Evolutionary conservation across 2,329 filamentous ascomycete genomes (phyloP).

Genomic region (Talaromyces atroroseus): DNA sequence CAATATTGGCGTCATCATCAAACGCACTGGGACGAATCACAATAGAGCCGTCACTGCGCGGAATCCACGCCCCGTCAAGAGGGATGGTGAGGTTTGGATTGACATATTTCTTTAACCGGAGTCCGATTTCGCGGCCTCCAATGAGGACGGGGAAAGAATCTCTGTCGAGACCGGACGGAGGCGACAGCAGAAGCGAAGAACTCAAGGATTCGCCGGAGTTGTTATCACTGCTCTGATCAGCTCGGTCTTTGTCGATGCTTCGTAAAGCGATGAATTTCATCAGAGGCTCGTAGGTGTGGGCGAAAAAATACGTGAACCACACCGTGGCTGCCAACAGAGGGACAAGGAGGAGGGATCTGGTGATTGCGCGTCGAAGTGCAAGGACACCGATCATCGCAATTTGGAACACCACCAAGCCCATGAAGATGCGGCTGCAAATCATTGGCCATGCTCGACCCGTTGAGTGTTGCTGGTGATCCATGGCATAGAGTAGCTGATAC

Average conservation of each 20-base stretch:
- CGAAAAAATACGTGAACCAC: slow-evolving; percentile 84
- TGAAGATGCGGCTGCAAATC: slow-evolving; percentile 85
- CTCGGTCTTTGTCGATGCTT: slow-evolving; percentile 65
- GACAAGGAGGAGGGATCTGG: slow-evolving; percentile 64
- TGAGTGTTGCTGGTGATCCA: slow-evolving; percentile 90
- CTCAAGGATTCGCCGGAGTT: slow-evolving; percentile 31
- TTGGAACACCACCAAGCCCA: slow-evolving; percentile 85
- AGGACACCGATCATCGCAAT: slow-evolving; percentile 84
- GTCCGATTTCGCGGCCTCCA: slow-evolving; percentile 35
- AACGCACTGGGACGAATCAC: slow-evolving; percentile 4
- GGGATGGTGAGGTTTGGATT: slow-evolving; percentile 43
- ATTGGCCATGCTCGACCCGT: slow-evolving; percentile 94
- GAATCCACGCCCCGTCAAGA: slow-evolving; percentile 42
- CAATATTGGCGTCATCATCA: slow-evolving; percentile 5
- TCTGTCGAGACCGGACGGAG: slow-evolving; percentile 39
- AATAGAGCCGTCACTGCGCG: slow-evolving; percentile 21
- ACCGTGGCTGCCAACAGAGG: slow-evolving; percentile 75
- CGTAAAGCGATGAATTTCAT: slow-evolving; percentile 88
- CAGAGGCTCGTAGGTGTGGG: slow-evolving; percentile 74
- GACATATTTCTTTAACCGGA: slow-evolving; percentile 41
- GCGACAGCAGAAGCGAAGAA: slow-evolving; percentile 32
- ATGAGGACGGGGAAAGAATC: slow-evolving; percentile 38
- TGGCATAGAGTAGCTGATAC: slow-evolving; percentile 94
- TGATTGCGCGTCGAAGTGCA: slow-evolving; percentile 66
- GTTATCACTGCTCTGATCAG: slow-evolving; percentile 26